A percentile compares a stretch with the other conserved stretches of the same genome.
Conservation (phyloP, 352 stramenopile species). For the Globisporangium parvum region DNA sequence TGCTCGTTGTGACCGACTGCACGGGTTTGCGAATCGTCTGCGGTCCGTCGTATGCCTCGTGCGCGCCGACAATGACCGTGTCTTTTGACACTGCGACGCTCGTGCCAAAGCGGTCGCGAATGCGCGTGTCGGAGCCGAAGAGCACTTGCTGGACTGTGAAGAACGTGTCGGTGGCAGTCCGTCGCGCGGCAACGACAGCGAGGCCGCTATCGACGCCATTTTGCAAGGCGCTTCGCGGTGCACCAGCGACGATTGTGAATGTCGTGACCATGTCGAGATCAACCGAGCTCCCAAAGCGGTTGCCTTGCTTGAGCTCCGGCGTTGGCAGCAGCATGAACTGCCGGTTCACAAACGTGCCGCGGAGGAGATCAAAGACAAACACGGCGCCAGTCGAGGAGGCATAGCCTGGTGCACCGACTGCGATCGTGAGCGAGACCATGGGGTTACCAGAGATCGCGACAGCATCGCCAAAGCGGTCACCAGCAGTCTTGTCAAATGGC, state of each 20-base stretch:
- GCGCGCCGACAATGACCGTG: slow-evolving; percentile 61
- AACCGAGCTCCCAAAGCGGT: slow-evolving; percentile 64
- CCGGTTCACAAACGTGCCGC: slow-evolving; percentile 50
- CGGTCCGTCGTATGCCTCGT: slow-evolving; percentile 43
- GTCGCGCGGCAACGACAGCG: slow-evolving; percentile 47
- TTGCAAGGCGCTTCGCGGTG: slow-evolving; percentile 32
- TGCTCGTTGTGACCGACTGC: slow-evolving; percentile 45
- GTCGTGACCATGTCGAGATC: slow-evolving; percentile 67
- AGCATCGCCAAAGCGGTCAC: slow-evolving; percentile 67
- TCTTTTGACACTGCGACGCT: slow-evolving; percentile 66
- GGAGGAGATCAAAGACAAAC: slow-evolving; percentile 69
- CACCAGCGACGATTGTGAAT: slow-evolving; percentile 65
- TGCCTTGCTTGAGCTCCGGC: slow-evolving; percentile 39
- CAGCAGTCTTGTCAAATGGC: slow-evolving; percentile 32
- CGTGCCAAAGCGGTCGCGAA: slow-evolving; percentile 64
- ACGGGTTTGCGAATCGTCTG: slow-evolving; percentile 72
- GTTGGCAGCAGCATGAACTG: slow-evolving; percentile 52
- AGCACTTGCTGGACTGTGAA: slow-evolving; percentile 71
- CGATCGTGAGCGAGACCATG: slow-evolving; percentile 37
- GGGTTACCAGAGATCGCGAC: slow-evolving; percentile 52
- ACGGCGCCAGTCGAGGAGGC: slow-evolving; percentile 41
- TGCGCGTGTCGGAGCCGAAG: slow-evolving; percentile 53
- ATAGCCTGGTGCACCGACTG: slow-evolving; percentile 68
- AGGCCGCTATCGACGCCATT: slow-evolving; percentile 38
- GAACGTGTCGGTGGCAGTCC: slow-evolving; percentile 46